Percentiles rank a stretch among this genome's conserved stretches.
Evolutionary conservation across 2,329 filamentous ascomycete species (phyloP).

Genomic region (Fusarium sp.): DNA sequence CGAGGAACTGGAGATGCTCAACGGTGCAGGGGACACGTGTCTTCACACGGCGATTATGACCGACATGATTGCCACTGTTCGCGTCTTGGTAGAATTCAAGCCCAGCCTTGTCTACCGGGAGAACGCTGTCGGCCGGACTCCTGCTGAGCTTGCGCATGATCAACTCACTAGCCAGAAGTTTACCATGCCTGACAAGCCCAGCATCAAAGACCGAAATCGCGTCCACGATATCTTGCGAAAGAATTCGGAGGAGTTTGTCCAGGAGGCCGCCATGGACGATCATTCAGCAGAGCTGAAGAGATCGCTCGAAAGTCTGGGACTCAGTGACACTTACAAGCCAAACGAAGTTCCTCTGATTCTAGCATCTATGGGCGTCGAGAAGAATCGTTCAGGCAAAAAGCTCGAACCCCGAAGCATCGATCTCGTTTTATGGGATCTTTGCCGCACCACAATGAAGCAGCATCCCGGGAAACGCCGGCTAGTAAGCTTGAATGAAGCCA

Average conservation of each 20-base stretch:
- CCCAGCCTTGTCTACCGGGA: constrained; percentile 75
- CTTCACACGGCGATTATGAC: constrained; percentile 67
- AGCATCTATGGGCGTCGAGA: constrained; percentile 42
- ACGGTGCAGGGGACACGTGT: constrained; percentile 73
- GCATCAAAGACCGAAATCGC: constrained; percentile 1
- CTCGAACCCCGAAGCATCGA: constrained; percentile 22
- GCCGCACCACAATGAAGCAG: constrained; percentile 47
- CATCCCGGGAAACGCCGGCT: constrained; percentile 58
- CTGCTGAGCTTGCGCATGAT: constrained; percentile 74
- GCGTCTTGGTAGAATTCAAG: constrained; percentile 64
- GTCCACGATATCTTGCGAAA: neutral
- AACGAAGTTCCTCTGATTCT: constrained; percentile 44
- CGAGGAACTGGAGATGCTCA: constrained; percentile 67
- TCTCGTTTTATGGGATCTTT: constrained; percentile 51
- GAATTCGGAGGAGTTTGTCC: constrained; percentile 25
- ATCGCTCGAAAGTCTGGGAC: constrained; percentile 41
- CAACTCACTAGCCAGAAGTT: constrained; percentile 57
- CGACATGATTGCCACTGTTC: constrained; percentile 51
- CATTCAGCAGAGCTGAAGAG: constrained; percentile 35
- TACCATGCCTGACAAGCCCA: constrained; percentile 30
- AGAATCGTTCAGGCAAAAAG: constrained; percentile 15
- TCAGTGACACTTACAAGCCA: constrained; percentile 47
- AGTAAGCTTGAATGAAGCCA: constrained; percentile 67
- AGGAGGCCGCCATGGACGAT: constrained; percentile 15
- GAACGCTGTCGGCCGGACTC: constrained; percentile 81